phyloP scores from a whole-genome alignment of 2,329 filamentous ascomycete genomes.

The Botryosphaeria dothidea region DNA sequence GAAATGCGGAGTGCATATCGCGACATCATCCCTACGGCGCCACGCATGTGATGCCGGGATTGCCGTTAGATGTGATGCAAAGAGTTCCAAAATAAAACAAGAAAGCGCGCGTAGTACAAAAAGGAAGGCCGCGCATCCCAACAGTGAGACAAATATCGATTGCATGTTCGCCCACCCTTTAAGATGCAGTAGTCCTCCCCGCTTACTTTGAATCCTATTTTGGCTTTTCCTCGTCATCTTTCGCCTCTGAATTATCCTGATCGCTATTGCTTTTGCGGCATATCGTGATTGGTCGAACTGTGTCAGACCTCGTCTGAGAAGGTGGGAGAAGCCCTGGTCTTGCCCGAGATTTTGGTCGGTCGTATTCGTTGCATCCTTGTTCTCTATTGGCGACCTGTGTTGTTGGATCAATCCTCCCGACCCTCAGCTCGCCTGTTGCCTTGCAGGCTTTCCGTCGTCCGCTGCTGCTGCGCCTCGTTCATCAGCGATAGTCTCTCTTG shows the following conservation, averaged over 20 bases:
- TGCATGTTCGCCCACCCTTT: background rate
- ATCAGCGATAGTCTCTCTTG: background rate
- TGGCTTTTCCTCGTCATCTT: background rate
- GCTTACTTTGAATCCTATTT: background rate
- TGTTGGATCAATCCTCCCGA: background rate
- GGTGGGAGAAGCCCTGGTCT: background rate
- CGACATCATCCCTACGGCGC: background rate
- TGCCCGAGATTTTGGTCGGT: background rate
- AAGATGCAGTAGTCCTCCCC: background rate
- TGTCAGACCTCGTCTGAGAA: background rate
- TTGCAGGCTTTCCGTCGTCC: background rate
- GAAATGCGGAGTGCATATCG: conserved; percentile 14
- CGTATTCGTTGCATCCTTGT: background rate
- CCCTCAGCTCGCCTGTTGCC: background rate
- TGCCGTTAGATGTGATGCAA: background rate
- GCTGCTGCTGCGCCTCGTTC: background rate
- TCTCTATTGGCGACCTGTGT: background rate
- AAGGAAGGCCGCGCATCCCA: background rate
- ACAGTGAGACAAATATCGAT: background rate
- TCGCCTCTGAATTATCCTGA: background rate
- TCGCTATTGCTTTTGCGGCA: background rate
- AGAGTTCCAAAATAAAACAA: background rate
- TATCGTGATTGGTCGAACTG: background rate
- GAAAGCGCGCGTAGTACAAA: background rate
- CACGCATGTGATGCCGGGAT: conserved; percentile 4